Evolutionary conservation across 495 filamentous ascomycete species (phyloP), one percentile per base, ranked within the genome.

Genomic region (Thermochaetoides thermophila): DNA sequence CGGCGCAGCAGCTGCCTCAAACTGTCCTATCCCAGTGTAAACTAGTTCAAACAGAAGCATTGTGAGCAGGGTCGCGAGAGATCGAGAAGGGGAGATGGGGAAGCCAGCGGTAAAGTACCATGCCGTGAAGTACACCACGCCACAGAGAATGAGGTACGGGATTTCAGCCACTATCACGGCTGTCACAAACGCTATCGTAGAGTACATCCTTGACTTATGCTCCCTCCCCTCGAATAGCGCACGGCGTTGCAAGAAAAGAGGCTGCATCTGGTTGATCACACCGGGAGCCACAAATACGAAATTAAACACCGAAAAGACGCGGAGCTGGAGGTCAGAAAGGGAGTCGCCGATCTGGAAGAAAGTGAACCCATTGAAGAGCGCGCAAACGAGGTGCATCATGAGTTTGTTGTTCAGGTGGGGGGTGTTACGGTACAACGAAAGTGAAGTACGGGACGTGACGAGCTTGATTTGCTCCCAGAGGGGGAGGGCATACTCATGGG

Each of bases 301-400:
- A 65, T 82, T 69, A 52, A 86, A 84, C 31, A 84, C 64, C 39
- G 66, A 61, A 54, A 84, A 82, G 48, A 84, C 66, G 39, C 75
- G 68, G 43, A 81, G 77, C 46, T 83, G 78, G 29, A 84, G 64
- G 16, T 79, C 82, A 44, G 78, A 73, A 8, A 71, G 50, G 19
- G 64, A 66, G 36, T 66, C 68, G 11, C 71, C 59, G 7, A 78
- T 66, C 28, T 75, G 65, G 64, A 70, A 81, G 53, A 87, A 84
- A 0, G 74, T 76, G 50, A 87, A 84, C 16, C 78, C 78, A 39
- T 80, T 81, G 60, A 84, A 83, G 1, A 84, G 20, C 52, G 52
- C 50, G 17, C 44, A 43, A 18, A 48, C 28, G 27, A 60, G 43
- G 38, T 60, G 53, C 28, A 61, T 35, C 11, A 50, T 48, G 21